Percentiles rank a stretch among this genome's conserved stretches.
These are phyloP conservation scores for Trebouxia sp. DNA, from an alignment of 139 green algal genomes.

Conservation along the genomic window DNA sequence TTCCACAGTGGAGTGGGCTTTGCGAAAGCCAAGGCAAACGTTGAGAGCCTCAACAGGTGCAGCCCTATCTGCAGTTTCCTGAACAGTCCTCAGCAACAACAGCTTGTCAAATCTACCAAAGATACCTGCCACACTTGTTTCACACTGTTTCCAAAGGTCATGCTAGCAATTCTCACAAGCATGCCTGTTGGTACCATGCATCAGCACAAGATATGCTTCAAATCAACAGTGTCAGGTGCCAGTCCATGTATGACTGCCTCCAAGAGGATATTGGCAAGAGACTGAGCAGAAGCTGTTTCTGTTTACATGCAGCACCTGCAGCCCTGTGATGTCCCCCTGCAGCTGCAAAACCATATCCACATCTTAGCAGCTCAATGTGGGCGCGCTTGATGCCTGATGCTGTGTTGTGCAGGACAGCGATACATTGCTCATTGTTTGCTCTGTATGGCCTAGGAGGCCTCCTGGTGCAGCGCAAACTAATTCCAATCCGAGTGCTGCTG, in stretches of 20 bases:
- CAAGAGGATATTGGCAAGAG: no score
- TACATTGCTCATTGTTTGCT: conserved; percentile 78
- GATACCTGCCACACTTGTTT: no score
- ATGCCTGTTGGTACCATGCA: no score
- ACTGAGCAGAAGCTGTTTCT: no score
- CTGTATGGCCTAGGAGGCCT: conserved; percentile 83
- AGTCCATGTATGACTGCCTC: no score
- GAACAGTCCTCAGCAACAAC: background rate
- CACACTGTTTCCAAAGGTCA: no score
- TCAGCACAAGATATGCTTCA: no score
- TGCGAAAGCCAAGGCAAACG: conserved; percentile 72
- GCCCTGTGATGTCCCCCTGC: background rate
- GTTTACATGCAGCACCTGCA: background rate
- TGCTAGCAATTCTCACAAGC: background rate
- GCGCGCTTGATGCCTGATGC: no score
- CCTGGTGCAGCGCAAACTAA: conserved; percentile 67
- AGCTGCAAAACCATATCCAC: background rate
- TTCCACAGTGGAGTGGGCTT: conserved; percentile 75
- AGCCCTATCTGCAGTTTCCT: background rate
- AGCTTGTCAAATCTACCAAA: background rate
- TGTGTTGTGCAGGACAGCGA: conserved; percentile 52
- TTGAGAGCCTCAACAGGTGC: conserved; percentile 61
- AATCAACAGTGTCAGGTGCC: no score
- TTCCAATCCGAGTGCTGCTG: conserved; percentile 80
- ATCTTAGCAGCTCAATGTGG: no score